These are phyloP conservation scores for Beauveria australis DNA, from an alignment of 2,329 filamentous ascomycete species.

Conservation along the genomic window DNA sequence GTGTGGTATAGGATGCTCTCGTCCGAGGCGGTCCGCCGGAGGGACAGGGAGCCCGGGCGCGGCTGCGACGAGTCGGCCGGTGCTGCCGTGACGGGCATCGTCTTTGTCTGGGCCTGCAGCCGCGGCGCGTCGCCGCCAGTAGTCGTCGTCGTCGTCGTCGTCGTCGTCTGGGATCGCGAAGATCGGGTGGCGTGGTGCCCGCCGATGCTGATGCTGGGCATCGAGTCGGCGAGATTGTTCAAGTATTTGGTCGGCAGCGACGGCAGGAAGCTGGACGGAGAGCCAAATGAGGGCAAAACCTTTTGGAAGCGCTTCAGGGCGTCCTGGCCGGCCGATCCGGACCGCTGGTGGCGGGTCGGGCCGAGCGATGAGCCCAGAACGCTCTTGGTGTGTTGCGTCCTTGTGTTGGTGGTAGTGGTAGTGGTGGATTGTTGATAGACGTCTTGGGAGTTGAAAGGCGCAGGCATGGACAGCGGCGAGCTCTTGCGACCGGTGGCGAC, in stretches of 20 bases:
- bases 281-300: constrained; percentile 43
- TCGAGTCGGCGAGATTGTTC: constrained; percentile 12
- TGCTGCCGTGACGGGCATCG: neutral
- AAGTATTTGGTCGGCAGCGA: constrained; percentile 30
- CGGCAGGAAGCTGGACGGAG: constrained; percentile 24
- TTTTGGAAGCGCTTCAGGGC: constrained; percentile 49
- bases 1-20: constrained; percentile 70
- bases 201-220: constrained; percentile 15
- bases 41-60: constrained; percentile 17
- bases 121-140: neutral
- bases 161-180: too few species aligned
- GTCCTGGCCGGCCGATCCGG: constrained; percentile 48
- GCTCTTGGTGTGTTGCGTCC: constrained; percentile 18
- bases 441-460: constrained; percentile 12
- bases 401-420: too few species aligned
- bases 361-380: constrained; percentile 38
- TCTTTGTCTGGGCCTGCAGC: neutral
- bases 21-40: constrained; percentile 40
- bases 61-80: neutral
- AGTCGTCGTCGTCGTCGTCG: too few species aligned
- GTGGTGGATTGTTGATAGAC: neutral
- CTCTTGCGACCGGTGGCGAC: neutral
- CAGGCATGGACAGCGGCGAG: neutral
- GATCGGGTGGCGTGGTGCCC: constrained; percentile 6
- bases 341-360: constrained; percentile 38